Percentiles rank a stretch among this genome's conserved stretches.
phyloP scores from a whole-genome alignment of 1,284 basidiomycete genomes.

The Sanghuangporus weigelae region DNA sequence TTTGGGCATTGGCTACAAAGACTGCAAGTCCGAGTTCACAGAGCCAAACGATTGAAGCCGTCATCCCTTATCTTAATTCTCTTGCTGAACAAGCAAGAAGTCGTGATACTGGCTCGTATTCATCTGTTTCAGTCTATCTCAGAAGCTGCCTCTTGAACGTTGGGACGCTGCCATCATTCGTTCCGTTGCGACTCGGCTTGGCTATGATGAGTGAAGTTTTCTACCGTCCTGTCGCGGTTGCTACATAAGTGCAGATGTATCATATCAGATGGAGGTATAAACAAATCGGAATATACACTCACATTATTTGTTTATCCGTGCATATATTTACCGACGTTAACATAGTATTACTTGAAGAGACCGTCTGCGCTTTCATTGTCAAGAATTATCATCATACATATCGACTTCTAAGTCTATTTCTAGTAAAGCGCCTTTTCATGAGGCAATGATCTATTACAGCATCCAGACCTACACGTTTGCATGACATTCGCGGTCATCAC shows the following conservation, averaged over 20 bases:
- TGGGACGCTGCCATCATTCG: slow-evolving; percentile 57
- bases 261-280: too few relatives aligned
- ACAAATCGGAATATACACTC: too few relatives aligned
- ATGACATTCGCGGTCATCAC: not conserved
- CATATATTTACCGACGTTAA: too few relatives aligned
- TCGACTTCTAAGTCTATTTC: too few relatives aligned
- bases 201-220: slow-evolving; percentile 52
- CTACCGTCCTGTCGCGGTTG: slow-evolving; percentile 44
- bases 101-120: slow-evolving; percentile 41
- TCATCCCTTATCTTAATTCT: slow-evolving; percentile 49
- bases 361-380: too few relatives aligned
- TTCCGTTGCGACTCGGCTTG: slow-evolving; percentile 46
- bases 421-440: too few relatives aligned
- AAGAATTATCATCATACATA: too few relatives aligned
- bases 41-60: slow-evolving; percentile 51
- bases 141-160: slow-evolving; percentile 49
- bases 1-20: slow-evolving; percentile 45
- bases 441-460: too few relatives aligned
- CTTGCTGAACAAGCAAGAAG: slow-evolving; percentile 46
- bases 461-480: not conserved
- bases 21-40: slow-evolving; percentile 46
- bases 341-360: too few relatives aligned
- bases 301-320: too few relatives aligned
- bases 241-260: too few relatives aligned
- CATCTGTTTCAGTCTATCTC: slow-evolving; percentile 55